Evolutionary conservation across 1,284 basidiomycete genomes (phyloP).

Genomic region (Cutaneotrichosporon cutaneum): DNA sequence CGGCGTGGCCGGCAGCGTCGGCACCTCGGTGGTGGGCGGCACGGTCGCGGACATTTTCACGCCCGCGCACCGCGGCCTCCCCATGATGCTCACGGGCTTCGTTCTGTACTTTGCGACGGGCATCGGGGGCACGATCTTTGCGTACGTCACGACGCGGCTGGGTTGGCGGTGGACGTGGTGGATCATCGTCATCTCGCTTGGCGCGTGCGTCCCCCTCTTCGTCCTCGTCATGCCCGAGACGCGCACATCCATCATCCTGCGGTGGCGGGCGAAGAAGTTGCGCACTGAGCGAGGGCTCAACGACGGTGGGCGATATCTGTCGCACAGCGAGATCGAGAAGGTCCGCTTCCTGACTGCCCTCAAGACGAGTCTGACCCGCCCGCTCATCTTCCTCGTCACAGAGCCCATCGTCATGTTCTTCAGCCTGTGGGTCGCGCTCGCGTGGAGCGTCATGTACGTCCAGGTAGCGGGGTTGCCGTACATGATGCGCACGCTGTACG

Average conservation of each 20-base stretch:
- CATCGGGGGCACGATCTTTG: conserved; percentile 58
- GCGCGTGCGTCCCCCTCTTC: conserved; percentile 37
- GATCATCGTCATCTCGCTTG: conserved; percentile 61
- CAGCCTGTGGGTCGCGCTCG: conserved; percentile 71
- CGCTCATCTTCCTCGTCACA: conserved; percentile 61
- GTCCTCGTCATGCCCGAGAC: conserved; percentile 49
- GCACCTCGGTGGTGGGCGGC: conserved; percentile 74
- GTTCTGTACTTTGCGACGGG: conserved; percentile 16
- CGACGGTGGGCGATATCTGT: conserved; percentile 48
- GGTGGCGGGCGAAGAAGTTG: conserved; percentile 37
- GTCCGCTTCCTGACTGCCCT: conserved; percentile 41
- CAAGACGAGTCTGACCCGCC: conserved; percentile 37
- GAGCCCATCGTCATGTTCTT: conserved; percentile 75
- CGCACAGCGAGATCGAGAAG: conserved; percentile 49
- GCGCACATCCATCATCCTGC: conserved; percentile 46
- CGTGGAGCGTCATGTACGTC: conserved; percentile 74
- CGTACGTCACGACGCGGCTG: conserved; percentile 66
- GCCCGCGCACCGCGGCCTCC: conserved; percentile 21
- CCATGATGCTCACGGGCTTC: conserved; percentile 21
- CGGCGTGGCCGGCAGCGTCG: conserved; percentile 64
- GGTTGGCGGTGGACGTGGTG: conserved; percentile 81
- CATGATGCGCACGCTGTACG: conserved; percentile 63
- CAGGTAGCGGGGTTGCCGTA: conserved; percentile 66
- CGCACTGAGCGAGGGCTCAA: conserved; percentile 42
- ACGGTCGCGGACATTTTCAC: conserved; percentile 68